Conservation (phyloP, 106 monocot genomes). For the Apostasia ramifera region DNA sequence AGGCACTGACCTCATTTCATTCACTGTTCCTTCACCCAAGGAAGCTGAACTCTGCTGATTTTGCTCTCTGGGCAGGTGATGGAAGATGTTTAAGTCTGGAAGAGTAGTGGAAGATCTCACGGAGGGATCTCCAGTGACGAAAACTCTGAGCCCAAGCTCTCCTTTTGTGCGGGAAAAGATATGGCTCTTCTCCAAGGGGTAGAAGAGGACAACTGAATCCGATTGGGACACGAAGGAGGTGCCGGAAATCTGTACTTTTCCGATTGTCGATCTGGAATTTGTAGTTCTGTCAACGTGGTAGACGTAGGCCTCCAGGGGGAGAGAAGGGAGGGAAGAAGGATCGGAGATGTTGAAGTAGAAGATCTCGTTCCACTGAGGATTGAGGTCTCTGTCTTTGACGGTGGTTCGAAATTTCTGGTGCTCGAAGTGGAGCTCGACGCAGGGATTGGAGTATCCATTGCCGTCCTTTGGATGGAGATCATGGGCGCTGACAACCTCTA, state of each 20-base stretch:
- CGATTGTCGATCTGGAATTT: conserved; percentile 40
- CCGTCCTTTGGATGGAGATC: conserved; percentile 43
- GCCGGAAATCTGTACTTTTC: conserved; percentile 32
- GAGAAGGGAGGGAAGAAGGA: conserved; percentile 19
- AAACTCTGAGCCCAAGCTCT: conserved; percentile 51
- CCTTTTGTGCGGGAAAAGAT: conserved; percentile 54
- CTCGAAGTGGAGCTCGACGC: conserved; percentile 53
- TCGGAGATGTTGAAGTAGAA: conserved; percentile 61
- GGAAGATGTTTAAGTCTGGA: conserved; percentile 10
- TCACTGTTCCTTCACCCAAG: conserved; percentile 4
- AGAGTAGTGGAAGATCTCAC: conserved; percentile 24
- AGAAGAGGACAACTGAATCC: conserved; percentile 30
- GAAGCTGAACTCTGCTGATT: conserved; percentile 6
- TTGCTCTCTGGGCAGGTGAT: conserved; percentile 26
- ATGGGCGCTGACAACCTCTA: conserved; percentile 44
- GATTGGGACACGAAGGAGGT: conserved; percentile 38
- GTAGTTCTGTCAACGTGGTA: conserved; percentile 18
- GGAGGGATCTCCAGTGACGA: conserved; percentile 44
- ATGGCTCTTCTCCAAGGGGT: conserved; percentile 44
- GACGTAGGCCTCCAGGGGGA: conserved; percentile 31
- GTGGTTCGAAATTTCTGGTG: conserved; percentile 41
- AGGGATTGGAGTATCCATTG: conserved; percentile 34
- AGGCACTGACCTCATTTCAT: conserved; percentile 27
- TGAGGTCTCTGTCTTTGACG: conserved; percentile 41
- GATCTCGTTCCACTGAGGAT: conserved; percentile 42